Base-by-base conservation (phyloP, 2,329 filamentous ascomycete genomes). In the Pseudocercospora eumusae region DNA sequence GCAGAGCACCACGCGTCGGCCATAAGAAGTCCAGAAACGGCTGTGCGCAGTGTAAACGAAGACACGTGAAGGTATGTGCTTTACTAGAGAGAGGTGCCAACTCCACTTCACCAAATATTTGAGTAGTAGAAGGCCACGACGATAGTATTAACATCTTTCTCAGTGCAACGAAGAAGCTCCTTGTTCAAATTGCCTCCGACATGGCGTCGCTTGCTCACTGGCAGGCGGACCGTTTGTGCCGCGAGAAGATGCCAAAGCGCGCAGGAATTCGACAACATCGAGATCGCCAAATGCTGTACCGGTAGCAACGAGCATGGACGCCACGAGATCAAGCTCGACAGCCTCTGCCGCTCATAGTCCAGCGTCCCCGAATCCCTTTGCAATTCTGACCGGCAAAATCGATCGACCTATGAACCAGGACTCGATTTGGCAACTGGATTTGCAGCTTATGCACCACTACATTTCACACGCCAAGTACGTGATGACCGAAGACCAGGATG, bases 371-470 rank as follows among this genome's bases (percentile, higher is more conserved):
- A 66, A 63, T 47, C 66, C 65, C 15, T 71, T 69, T 56, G 63
- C 57, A 7, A 61, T 69, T n/a, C 60, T 72, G 23, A 71, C 68
- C 8, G 68, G 67, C 11, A 59, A 66, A 20, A 67, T 73, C 40
- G 66, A 71, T n/a, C 62, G 70, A 40, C 62, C 65, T 33, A 40
- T 64, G 5, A 63, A 63, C 13, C 53, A 66, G n/a, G 64, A 67
- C 44, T 64, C 64, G 27, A 63, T 60, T 23, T 71, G 70, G 70
- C 70, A 70, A 44, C 55, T 67, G 21, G 70, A 73, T 57, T 62
- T 74, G 5, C 64, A 71, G 57, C 64, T 74, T 10, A 71, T 74
- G 71, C 71, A 74, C 50, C 71, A 74, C 57, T 73, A 67, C 54
- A 65, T 66, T 56, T 60, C 59, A 11, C 57, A 70, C 45, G 67